These are phyloP conservation scores for Laguncularia racemosa DNA, from an alignment of 345 rosid genomes.

Conservation along the genomic window DNA sequence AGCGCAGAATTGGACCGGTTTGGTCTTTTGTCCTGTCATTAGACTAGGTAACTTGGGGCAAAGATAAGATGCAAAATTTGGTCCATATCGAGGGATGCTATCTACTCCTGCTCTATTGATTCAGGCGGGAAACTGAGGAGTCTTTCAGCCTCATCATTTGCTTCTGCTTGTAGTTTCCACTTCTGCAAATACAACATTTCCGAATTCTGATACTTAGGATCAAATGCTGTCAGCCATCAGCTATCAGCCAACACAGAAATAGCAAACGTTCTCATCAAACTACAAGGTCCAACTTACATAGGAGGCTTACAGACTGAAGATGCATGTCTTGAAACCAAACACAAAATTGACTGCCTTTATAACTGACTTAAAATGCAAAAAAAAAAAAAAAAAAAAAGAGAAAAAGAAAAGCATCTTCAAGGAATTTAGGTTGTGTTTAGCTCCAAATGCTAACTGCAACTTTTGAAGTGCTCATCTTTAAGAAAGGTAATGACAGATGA, in stretches of 20 bases:
- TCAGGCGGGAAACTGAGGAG: constrained; percentile 61
- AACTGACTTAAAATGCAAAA: no score
- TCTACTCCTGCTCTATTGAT: constrained; percentile 22
- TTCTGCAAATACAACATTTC: constrained; percentile 32
- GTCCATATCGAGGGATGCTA: neutral
- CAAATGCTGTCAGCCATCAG: neutral
- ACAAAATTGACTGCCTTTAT: no score
- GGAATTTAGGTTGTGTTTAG: no score
- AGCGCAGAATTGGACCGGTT: no score
- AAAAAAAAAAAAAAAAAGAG: no score
- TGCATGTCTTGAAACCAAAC: neutral
- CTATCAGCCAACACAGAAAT: neutral
- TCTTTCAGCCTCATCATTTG: constrained; percentile 92
- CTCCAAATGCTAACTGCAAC: no score
- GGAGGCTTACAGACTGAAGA: neutral
- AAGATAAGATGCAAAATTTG: no score
- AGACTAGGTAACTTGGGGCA: no score
- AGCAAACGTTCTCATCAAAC: neutral
- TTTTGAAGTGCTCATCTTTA: no score
- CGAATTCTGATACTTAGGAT: neutral
- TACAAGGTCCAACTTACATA: neutral
- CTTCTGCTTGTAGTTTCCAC: constrained; percentile 92
- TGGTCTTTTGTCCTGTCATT: no score
- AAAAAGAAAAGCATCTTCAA: no score
- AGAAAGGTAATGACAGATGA: no score